Evolutionary conservation across 2,329 filamentous ascomycete species (phyloP).

Genomic region (Stemphylium vesicarium): DNA sequence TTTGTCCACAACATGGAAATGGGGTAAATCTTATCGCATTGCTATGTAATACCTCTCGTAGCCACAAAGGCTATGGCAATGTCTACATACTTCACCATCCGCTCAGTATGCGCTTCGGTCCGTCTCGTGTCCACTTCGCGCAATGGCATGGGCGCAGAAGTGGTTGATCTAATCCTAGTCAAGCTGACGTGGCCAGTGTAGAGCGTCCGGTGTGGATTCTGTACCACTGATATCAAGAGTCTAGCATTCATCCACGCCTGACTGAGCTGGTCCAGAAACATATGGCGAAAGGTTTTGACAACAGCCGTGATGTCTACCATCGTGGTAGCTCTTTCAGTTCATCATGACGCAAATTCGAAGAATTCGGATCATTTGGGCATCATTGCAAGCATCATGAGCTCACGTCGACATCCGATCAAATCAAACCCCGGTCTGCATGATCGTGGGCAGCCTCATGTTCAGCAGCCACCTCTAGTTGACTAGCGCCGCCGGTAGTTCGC

Average conservation of each 20-base stretch:
- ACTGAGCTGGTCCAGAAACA: too few relatives aligned
- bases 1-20: too few relatives aligned
- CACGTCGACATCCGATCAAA: not conserved
- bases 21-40: too few relatives aligned
- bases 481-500: not conserved
- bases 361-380: not conserved
- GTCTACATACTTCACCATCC: too few relatives aligned
- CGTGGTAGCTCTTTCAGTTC: not conserved
- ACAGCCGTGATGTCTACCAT: not conserved
- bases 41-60: too few relatives aligned
- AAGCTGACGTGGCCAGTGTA: not conserved
- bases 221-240: not conserved
- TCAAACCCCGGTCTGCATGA: not conserved
- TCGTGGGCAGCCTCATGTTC: not conserved
- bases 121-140: not conserved
- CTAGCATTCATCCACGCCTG: too few relatives aligned
- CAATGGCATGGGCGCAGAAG: not conserved
- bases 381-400: not conserved
- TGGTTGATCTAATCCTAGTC: not conserved
- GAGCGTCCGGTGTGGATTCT: not conserved
- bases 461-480: not conserved
- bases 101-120: not conserved
- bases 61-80: too few relatives aligned
- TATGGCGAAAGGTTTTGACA: too few relatives aligned
- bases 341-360: slow-evolving; percentile 1